Conservation (phyloP, 108 stramenopile genomes). For the Seminavis robusta region DNA sequence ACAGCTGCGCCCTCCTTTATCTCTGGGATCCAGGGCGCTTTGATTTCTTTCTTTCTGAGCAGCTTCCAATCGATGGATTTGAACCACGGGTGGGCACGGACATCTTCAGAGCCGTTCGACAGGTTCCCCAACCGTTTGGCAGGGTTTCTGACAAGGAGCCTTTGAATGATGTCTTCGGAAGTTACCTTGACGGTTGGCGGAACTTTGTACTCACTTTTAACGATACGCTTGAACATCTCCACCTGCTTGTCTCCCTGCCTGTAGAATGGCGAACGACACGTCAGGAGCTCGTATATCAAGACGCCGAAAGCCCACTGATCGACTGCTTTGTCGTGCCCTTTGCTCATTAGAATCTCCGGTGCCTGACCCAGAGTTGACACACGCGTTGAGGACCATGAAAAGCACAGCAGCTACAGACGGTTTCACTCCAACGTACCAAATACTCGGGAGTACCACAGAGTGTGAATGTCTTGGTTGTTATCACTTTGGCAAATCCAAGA, state of each 20-base stretch:
- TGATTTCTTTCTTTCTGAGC: constrained; percentile 51
- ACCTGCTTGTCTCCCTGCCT: constrained; percentile 75
- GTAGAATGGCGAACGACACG: constrained; percentile 77
- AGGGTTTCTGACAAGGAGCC: constrained; percentile 57
- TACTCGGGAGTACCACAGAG: constrained; percentile 95
- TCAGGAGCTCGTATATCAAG: constrained; percentile 93
- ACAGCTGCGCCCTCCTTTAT: constrained; percentile 51
- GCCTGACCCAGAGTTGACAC: constrained; percentile 47
- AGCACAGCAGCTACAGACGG: not conserved
- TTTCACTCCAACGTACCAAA: constrained; percentile 22
- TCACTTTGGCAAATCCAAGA: constrained; percentile 87
- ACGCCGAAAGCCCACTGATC: constrained; percentile 97
- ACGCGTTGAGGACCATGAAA: constrained; percentile 7
- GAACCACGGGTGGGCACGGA: constrained; percentile 81
- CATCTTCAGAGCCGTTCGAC: constrained; percentile 63
- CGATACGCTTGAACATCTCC: constrained; percentile 76
- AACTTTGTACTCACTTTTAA: constrained; percentile 59
- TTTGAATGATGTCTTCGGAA: constrained; percentile 62
- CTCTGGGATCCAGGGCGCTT: constrained; percentile 88
- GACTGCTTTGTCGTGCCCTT: constrained; percentile 95
- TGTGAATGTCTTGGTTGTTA: constrained; percentile 81
- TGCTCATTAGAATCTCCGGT: constrained; percentile 92
- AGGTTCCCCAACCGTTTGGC: constrained; percentile 73
- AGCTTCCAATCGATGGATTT: constrained; percentile 67
- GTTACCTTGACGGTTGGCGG: constrained; percentile 34